Percentiles rank a stretch among this genome's conserved stretches.
Evolutionary conservation across 2,329 filamentous ascomycete genomes (phyloP).

Genomic region (Niveomyces coronatus): DNA sequence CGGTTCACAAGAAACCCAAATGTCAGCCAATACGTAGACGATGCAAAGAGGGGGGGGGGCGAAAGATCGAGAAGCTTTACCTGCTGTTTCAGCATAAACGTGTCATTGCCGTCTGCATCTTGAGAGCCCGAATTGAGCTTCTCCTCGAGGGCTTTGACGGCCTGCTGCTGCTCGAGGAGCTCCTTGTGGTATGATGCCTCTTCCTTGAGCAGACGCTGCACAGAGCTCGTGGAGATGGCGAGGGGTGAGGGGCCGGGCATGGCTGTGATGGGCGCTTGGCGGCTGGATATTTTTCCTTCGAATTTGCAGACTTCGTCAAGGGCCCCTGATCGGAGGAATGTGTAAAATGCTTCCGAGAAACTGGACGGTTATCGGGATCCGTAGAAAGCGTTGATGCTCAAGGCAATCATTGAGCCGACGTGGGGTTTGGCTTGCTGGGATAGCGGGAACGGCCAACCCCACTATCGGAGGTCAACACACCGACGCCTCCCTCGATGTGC

Average conservation of each 20-base stretch:
- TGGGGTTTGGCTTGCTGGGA: background rate
- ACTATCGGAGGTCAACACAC: background rate
- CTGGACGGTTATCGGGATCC: too few relatives aligned
- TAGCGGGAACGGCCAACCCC: background rate
- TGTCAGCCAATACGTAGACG: too few relatives aligned
- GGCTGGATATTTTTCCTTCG: background rate
- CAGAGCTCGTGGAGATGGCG: conserved; percentile 66
- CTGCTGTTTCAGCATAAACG: conserved; percentile 77
- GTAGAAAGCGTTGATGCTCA: too few relatives aligned
- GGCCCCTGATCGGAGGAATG: background rate
- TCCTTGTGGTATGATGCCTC: conserved; percentile 86
- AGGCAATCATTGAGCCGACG: background rate
- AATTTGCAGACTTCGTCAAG: background rate
- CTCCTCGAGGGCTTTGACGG: conserved; percentile 57
- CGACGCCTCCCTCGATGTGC: background rate
- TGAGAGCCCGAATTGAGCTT: conserved; percentile 40
- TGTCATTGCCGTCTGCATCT: conserved; percentile 61
- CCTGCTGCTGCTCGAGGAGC: conserved; percentile 60
- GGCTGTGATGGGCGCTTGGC: conserved; percentile 29
- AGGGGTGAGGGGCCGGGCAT: conserved; percentile 72
- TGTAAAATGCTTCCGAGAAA: too few relatives aligned
- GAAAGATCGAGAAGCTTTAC: too few relatives aligned
- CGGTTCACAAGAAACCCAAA: too few relatives aligned
- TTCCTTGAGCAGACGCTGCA: conserved; percentile 82
- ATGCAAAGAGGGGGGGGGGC: too few relatives aligned